Base-by-base conservation (phyloP, 1,284 basidiomycete species). In the Baeospora myosura region DNA sequence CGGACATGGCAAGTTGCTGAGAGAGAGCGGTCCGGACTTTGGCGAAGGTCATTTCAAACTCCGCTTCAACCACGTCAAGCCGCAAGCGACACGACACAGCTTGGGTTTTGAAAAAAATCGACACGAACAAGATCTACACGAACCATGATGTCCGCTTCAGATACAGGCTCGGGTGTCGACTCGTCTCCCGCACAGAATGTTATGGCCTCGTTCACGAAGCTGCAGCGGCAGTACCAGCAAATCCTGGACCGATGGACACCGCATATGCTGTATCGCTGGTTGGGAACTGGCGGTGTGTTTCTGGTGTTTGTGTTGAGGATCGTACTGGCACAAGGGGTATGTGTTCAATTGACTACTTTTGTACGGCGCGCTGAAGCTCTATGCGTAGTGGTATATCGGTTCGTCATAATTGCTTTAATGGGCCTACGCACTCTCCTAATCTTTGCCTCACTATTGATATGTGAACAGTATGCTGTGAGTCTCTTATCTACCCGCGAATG, bases 181-280 rank as follows among this genome's bases (percentile, higher is more conserved):
- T 44, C 64, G 17, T 65, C 69, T 5, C 74, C 76, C 16, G 57
- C 76, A 41, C 70, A 77, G 52, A 77, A 74, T 44, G 56, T 78
- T 40, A 60, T 65, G 16, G 66, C 66, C 22, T 69, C 72, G 41
- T 73, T 70, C 51, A 59, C 65, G 16, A 73, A 74, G 52, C 42
- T 73, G 11, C 71, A 73, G 52, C 74, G 87, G 23, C 75, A 79
- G 57, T 88, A 91, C 60, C 93, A 96, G 63, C 80, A 83, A 55
- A 64, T 81, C 21, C 74, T 98, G 28, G 96, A 99, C 71, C 76
- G 85, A 38, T 85, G 88, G 63, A 97, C 95, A 2, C 96, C 96
- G 0, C 82, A 93, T 60, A 77, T 85, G 20, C 61, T 90, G 16
- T 78, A 95, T 55, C 78, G 96, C 49, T 99, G 96, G 96, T 58